Conservation (phyloP, 2,329 filamentous ascomycete species). For the Periconia sp. region DNA sequence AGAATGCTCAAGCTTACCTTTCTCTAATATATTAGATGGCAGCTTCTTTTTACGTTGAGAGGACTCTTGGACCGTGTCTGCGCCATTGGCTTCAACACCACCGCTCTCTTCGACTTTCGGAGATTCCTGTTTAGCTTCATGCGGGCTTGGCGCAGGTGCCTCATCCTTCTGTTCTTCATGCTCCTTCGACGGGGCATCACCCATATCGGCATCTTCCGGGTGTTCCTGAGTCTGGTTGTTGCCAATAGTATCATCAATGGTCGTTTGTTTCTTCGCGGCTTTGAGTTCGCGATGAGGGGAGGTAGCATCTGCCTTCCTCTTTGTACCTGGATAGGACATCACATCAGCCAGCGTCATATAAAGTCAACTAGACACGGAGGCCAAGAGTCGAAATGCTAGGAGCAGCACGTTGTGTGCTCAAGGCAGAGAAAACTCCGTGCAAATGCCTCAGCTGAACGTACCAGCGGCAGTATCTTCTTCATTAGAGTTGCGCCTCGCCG, state of each 20-base stretch:
- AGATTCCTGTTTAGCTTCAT: conserved; percentile 24
- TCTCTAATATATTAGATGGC: conserved; percentile 75
- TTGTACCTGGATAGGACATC: conserved; percentile 43
- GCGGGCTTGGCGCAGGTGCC: conserved; percentile 4
- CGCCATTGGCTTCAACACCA: conserved; percentile 24
- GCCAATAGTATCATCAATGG: conserved; percentile 59
- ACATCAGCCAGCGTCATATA: no score
- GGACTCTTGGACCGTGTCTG: conserved; percentile 54
- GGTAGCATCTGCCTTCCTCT: conserved; percentile 48
- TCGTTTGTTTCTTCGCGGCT: conserved; percentile 55
- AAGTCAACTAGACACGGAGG: no score
- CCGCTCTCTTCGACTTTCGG: conserved; percentile 7
- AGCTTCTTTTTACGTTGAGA: conserved; percentile 57
- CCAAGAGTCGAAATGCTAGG: no score
- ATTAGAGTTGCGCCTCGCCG: no score
- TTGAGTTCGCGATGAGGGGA: conserved; percentile 54
- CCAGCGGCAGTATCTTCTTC: no score
- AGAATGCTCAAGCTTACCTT: no score
- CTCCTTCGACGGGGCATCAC: conserved; percentile 25
- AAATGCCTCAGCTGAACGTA: no score
- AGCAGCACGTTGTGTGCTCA: no score
- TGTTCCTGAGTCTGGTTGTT: conserved; percentile 40
- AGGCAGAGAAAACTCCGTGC: no score
- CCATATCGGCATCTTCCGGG: conserved; percentile 28
- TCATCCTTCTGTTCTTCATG: conserved; percentile 36